Percentiles rank a stretch among this genome's conserved stretches.
phyloP scores from a whole-genome alignment of 2,329 filamentous ascomycete genomes.

The Nothophaeocryptopus gaeumannii region DNA sequence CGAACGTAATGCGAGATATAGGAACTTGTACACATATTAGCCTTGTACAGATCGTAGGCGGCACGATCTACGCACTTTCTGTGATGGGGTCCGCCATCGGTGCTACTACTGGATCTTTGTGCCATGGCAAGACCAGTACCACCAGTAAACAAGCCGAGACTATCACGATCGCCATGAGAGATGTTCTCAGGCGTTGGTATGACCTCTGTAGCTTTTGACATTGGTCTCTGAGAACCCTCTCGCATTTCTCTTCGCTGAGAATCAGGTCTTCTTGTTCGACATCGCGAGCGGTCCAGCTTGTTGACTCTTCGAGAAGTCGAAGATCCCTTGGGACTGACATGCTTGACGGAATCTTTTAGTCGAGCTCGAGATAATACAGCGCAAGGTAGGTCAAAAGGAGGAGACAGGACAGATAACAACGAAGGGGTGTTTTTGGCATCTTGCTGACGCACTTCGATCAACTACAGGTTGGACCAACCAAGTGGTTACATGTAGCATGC shows the following conservation, averaged over 20 bases:
- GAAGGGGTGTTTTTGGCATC: too few relatives aligned
- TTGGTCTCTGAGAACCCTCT: too few relatives aligned
- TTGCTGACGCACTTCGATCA: too few relatives aligned
- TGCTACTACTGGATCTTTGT: neutral
- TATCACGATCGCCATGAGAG: neutral
- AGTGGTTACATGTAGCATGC: too few relatives aligned
- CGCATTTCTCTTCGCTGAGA: too few relatives aligned
- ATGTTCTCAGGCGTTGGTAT: conserved; percentile 1
- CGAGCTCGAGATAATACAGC: too few relatives aligned
- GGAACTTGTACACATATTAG: neutral
- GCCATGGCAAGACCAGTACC: conserved; percentile 7
- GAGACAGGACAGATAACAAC: too few relatives aligned
- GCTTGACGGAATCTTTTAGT: too few relatives aligned
- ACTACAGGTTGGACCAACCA: too few relatives aligned
- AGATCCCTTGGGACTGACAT: too few relatives aligned
- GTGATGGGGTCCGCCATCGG: neutral
- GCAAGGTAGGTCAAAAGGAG: too few relatives aligned
- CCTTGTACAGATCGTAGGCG: too few relatives aligned
- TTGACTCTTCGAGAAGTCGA: neutral
- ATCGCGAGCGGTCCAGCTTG: neutral
- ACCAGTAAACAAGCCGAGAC: conserved; percentile 7
- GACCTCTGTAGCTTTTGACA: neutral
- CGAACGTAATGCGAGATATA: conserved; percentile 22
- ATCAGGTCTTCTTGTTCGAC: conserved; percentile 11
- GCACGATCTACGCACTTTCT: conserved; percentile 2